These are phyloP conservation scores for Thalassiosira oceanica DNA, from an alignment of 352 stramenopile species.

Conservation along the genomic window DNA sequence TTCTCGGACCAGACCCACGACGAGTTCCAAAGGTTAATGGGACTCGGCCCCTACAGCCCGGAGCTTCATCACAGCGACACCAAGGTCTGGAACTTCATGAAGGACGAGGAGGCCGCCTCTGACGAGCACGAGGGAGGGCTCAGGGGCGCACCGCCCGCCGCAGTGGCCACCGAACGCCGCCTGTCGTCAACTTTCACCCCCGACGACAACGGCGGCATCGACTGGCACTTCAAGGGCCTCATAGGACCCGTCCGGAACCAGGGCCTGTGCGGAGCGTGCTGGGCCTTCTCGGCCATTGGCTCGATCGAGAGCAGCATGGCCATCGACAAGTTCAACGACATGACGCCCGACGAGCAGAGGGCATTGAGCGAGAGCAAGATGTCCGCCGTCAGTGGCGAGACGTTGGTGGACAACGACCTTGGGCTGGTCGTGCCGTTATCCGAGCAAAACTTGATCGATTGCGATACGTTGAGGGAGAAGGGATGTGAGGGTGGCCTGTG, in stretches of 20 bases:
- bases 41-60: slow-evolving; percentile 74
- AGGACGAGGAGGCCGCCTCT: slow-evolving; percentile 48
- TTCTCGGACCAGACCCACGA: slow-evolving; percentile 93
- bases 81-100: slow-evolving; percentile 10
- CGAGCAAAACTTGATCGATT: slow-evolving; percentile 98
- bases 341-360: not conserved
- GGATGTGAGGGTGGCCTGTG: slow-evolving; percentile 94
- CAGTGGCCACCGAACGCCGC: slow-evolving; percentile 1
- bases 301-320: slow-evolving; percentile 96
- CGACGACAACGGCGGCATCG: slow-evolving; percentile 76
- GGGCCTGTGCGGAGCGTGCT: slow-evolving; percentile 96
- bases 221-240: slow-evolving; percentile 92
- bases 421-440: slow-evolving; percentile 88
- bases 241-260: slow-evolving; percentile 98
- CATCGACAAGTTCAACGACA: slow-evolving; percentile 81
- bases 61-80: slow-evolving; percentile 8
- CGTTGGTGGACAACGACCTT: slow-evolving; percentile 7
- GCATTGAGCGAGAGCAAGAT: not conserved
- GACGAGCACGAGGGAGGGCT: slow-evolving; percentile 32
- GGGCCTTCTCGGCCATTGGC: slow-evolving; percentile 97
- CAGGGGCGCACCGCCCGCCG: no score
- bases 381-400: no score
- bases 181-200: not conserved
- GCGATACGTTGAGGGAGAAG: slow-evolving; percentile 87
- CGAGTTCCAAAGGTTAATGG: slow-evolving; percentile 89